A percentile compares a stretch with the other conserved stretches of the same genome.
These are phyloP conservation scores for Macrolepiota albuminosa DNA, from an alignment of 768 basidiomycete species.

Conservation along the genomic window DNA sequence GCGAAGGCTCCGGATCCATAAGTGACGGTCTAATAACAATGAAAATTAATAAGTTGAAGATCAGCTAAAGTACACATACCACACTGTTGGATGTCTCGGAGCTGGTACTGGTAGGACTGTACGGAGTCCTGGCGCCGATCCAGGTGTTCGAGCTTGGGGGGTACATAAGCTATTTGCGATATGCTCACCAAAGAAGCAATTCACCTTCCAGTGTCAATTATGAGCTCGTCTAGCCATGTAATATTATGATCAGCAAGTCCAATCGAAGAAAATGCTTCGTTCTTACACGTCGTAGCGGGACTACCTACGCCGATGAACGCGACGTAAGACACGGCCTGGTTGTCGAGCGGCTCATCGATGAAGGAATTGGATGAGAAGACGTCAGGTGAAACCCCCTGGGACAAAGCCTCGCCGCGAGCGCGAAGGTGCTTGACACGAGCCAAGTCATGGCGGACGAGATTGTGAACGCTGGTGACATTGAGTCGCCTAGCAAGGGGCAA, in stretches of 20 bases:
- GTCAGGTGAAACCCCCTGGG: constrained; percentile 18
- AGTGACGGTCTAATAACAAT: constrained; percentile 34
- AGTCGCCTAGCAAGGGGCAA: constrained; percentile 49
- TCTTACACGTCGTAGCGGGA: constrained; percentile 47
- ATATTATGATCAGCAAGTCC: background rate
- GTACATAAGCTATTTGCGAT: background rate
- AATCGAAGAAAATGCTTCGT: background rate
- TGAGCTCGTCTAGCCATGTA: constrained; percentile 40
- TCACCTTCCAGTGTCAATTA: constrained; percentile 59
- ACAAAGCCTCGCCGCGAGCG: constrained; percentile 30
- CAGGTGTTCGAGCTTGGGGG: constrained; percentile 59
- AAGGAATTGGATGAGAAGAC: constrained; percentile 19
- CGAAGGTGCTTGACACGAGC: constrained; percentile 42
- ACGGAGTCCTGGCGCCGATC: constrained; percentile 49
- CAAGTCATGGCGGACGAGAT: constrained; percentile 47
- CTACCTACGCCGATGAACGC: constrained; percentile 47
- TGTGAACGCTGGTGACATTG: constrained; percentile 44
- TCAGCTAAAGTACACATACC: constrained; percentile 27
- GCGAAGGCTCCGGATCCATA: constrained; percentile 62
- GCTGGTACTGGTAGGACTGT: constrained; percentile 48
- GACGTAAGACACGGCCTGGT: constrained; percentile 38
- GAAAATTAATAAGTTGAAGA: background rate
- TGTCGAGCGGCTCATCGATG: constrained; percentile 34
- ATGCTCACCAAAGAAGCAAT: background rate
- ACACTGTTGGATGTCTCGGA: constrained; percentile 39